Percentiles rank a stretch among this genome's conserved stretches.
These are phyloP conservation scores for Amorphotheca resinae DNA, from an alignment of 495 filamentous ascomycete genomes.

Conservation along the genomic window DNA sequence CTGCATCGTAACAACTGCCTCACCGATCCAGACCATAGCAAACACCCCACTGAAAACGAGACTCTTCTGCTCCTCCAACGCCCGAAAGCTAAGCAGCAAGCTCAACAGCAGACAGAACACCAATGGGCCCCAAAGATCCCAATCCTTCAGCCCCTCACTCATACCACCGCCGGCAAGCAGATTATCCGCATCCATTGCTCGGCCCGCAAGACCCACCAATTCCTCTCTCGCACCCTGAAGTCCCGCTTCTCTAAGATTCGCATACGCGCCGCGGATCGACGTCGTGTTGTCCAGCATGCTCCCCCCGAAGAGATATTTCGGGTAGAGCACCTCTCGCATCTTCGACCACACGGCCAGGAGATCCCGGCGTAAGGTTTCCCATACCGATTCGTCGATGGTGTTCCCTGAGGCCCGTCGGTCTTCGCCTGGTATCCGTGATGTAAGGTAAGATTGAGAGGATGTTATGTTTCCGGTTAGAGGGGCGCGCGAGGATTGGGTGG, in stretches of 20 bases:
- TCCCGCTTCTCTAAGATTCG: conserved; percentile 34
- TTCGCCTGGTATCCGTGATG: conserved; percentile 79
- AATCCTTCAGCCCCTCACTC: conserved; percentile 80
- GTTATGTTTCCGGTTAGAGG: conserved; percentile 75
- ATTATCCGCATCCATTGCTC: conserved; percentile 48
- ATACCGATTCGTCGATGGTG: conserved; percentile 95
- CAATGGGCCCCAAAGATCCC: conserved; percentile 96
- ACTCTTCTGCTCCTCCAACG: conserved; percentile 62
- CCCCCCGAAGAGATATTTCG: conserved; percentile 81
- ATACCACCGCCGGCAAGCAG: conserved; percentile 64
- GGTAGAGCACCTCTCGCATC: conserved; percentile 95
- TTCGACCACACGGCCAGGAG: conserved; percentile 90
- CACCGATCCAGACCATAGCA: conserved; percentile 89
- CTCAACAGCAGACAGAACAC: conserved; percentile 84
- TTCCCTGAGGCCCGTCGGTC: conserved; percentile 86
- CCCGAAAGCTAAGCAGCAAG: conserved; percentile 68
- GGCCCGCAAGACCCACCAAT: conserved; percentile 45
- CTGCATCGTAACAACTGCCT: conserved; percentile 95
- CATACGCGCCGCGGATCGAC: conserved; percentile 39
- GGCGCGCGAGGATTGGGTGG: conserved; percentile 53
- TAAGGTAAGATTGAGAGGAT: conserved; percentile 54
- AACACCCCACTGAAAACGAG: conserved; percentile 93
- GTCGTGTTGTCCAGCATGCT: conserved; percentile 53
- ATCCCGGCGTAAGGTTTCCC: conserved; percentile 87
- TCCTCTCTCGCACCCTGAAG: conserved; percentile 45